phyloP scores from a whole-genome alignment of 2,329 filamentous ascomycete species.

The Phialocephala subalpina region DNA sequence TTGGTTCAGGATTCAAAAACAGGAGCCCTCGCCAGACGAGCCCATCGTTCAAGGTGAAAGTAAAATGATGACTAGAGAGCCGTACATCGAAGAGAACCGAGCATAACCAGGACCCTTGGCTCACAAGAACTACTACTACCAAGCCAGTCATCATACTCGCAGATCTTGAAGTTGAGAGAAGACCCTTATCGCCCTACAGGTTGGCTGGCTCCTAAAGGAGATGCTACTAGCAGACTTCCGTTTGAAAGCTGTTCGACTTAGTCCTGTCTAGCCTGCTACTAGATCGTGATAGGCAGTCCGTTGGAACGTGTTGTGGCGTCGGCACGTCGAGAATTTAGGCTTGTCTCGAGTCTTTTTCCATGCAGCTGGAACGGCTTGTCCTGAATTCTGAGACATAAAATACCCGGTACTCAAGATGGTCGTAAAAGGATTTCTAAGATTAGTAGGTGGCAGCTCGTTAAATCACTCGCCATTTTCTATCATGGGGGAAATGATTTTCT shows the following conservation, averaged over 20 bases:
- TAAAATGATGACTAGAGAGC: background rate
- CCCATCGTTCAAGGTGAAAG: background rate
- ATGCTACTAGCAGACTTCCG: background rate
- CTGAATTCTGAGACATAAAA: background rate
- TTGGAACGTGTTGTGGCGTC: slow-evolving; percentile 4
- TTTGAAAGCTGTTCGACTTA: background rate
- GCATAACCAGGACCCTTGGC: background rate
- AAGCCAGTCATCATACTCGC: background rate
- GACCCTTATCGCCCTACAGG: slow-evolving; percentile 1
- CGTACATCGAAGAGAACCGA: background rate
- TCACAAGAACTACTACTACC: background rate
- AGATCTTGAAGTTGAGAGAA: slow-evolving; percentile 1
- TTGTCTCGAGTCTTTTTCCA: background rate
- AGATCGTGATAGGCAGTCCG: background rate
- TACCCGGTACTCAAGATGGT: background rate
- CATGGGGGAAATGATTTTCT: slow-evolving; percentile 3
- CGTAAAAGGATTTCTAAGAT: background rate
- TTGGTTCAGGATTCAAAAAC: background rate
- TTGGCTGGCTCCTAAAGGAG: slow-evolving; percentile 4
- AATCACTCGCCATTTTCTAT: slow-evolving; percentile 13
- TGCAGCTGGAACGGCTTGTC: background rate
- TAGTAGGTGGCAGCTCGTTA: slow-evolving; percentile 4
- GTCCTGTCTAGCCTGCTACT: background rate
- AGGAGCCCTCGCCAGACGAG: background rate
- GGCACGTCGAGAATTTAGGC: background rate